These are phyloP conservation scores for Taphrina wiesneri DNA, from an alignment of 1,139 yeast genomes.

Conservation along the genomic window DNA sequence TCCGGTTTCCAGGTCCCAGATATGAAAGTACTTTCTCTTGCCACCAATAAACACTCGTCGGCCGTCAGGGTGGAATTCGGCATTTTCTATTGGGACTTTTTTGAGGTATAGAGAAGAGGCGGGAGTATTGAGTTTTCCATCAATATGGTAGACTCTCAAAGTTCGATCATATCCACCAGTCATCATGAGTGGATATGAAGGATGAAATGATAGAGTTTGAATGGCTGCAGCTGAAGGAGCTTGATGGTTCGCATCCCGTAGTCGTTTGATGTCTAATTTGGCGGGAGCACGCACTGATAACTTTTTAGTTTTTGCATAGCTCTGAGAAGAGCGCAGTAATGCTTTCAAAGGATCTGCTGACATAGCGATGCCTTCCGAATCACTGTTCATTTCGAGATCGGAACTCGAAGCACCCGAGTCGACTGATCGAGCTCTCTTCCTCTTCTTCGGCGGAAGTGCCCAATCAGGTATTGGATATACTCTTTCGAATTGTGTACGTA, in stretches of 20 bases:
- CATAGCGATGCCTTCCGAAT: constrained; percentile 42
- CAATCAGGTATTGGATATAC: constrained; percentile 80
- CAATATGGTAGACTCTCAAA: constrained; percentile 80
- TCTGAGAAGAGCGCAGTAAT: constrained; percentile 60
- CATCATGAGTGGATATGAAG: constrained; percentile 74
- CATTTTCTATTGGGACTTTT: constrained; percentile 77
- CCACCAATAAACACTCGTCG: constrained; percentile 79
- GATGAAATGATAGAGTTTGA: constrained; percentile 82
- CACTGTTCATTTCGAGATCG: constrained; percentile 44
- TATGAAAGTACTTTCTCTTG: constrained; percentile 84
- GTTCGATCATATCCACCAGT: constrained; percentile 94
- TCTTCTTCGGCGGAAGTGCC: constrained; percentile 58
- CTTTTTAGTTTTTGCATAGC: constrained; percentile 53
- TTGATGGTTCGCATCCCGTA: constrained; percentile 80
- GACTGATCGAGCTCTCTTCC: constrained; percentile 41
- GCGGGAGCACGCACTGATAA: constrained; percentile 66
- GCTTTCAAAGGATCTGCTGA: constrained; percentile 54
- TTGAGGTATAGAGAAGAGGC: constrained; percentile 79
- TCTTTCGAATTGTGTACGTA: constrained; percentile 61
- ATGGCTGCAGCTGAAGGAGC: constrained; percentile 73
- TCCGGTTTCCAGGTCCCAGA: constrained; percentile 83
- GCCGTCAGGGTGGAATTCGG: constrained; percentile 61
- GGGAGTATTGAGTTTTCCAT: constrained; percentile 79
- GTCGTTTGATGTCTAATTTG: constrained; percentile 69
- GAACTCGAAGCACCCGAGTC: constrained; percentile 41